phyloP scores from a whole-genome alignment of 2,329 filamentous ascomycete species.

The Aspergillus nomiae region DNA sequence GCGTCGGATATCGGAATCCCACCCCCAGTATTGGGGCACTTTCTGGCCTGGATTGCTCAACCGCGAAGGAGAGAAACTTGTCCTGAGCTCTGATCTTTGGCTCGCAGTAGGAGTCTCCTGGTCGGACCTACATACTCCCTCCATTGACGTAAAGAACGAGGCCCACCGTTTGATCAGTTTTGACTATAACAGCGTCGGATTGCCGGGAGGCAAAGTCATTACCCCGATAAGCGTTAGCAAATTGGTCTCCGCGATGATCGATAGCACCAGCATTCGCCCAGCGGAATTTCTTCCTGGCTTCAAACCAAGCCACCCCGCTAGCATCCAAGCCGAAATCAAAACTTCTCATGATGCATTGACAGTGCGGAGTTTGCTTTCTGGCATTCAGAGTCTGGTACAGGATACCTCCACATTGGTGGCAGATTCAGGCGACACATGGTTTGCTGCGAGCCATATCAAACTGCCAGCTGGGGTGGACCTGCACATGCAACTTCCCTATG shows the following conservation, averaged over 20 bases:
- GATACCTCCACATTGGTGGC: slow-evolving; percentile 4
- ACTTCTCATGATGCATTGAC: not conserved
- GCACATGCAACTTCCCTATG: slow-evolving; percentile 13
- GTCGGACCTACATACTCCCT: slow-evolving; percentile 4
- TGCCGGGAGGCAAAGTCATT: not conserved
- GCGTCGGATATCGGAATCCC: slow-evolving; percentile 5
- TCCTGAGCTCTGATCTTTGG: slow-evolving; percentile 11
- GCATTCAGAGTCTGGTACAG: slow-evolving; percentile 6
- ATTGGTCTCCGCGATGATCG: not conserved
- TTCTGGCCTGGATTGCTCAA: slow-evolving; percentile 9
- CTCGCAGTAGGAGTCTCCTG: slow-evolving; percentile 5
- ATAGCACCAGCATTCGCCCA: not conserved
- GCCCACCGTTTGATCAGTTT: slow-evolving; percentile 5
- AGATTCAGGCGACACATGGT: slow-evolving; percentile 16
- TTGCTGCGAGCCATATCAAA: slow-evolving; percentile 2
- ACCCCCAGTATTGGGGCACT: slow-evolving; percentile 10
- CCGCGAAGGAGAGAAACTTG: not conserved
- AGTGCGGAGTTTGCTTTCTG: not conserved
- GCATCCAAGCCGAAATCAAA: not conserved
- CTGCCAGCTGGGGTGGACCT: slow-evolving; percentile 8
- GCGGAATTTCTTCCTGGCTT: not conserved
- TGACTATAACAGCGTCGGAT: not conserved
- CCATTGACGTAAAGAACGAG: not conserved
- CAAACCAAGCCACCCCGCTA: not conserved
- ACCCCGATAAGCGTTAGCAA: not conserved